Evolutionary conservation across 495 filamentous ascomycete species (phyloP), one percentile per base, ranked within the genome.

Genomic region (Astrocystis sublimbata): DNA sequence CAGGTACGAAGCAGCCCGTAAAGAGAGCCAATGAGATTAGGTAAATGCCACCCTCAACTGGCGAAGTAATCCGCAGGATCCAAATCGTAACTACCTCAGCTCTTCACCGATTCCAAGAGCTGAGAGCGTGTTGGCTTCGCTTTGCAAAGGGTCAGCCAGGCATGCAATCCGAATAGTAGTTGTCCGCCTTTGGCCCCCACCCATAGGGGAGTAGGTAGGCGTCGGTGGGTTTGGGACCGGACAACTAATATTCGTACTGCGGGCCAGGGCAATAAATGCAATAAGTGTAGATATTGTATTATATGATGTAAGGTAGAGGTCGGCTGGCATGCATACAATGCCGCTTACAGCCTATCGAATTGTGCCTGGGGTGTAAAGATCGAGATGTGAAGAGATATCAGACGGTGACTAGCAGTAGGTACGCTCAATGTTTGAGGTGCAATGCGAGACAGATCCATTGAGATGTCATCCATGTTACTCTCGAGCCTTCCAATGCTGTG

Each of bases 1-100:
- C 61, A 86, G 84, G 66, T 87, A 87, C 58, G 88, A 91, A 75
- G 79, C 88, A 33, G 86, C 84, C 13, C 78, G 61, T 57, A 88
- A 83, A 67, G 74, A 83, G 55, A 56, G 40, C 4, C 71, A 72
- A 49, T 69, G 51, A 64, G 45, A 6, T 4, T 35, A 5, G 6
- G 17, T 15, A 40, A 23, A 13, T 2, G 8, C 3, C 9, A 1
- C 54, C 40, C 2, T 26, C 8, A 46, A 40, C 12, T 47, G 8
- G 24, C 17, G 23, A n/a, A 24, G 28, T 42, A 7, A 23, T 10
- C 23, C 38, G 42, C 24, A 47, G 54, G 3, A 42, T 35, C 8
- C 45, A 58, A 24, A 46, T 4, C 26, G n/a, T n/a, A n/a, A 35
- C 51, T 33, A 21, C 7, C 33, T 13, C 2, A 36, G 15, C 15